Evolutionary conservation across 768 basidiomycete species (phyloP).

Genomic region (Suillus ampliporus): DNA sequence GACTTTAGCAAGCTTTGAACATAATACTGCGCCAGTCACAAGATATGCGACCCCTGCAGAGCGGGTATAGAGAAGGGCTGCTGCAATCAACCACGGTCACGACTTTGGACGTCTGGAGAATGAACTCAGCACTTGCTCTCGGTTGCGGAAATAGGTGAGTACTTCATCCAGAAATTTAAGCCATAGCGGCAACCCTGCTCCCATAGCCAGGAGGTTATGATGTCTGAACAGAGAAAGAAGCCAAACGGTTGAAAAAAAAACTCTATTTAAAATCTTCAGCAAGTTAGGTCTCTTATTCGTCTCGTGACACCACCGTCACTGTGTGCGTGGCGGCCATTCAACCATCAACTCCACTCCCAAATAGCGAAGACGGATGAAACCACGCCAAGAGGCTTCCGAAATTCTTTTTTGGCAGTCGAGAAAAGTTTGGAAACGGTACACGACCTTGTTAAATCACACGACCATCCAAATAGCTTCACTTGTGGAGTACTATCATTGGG

Average conservation of each 20-base stretch:
- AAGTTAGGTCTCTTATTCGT: not conserved
- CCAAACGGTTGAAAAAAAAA: not conserved
- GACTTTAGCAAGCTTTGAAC: slow-evolving; percentile 62
- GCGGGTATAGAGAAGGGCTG: slow-evolving; percentile 59
- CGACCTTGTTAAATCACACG: not conserved
- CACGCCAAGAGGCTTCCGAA: not conserved
- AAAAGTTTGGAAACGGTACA: not conserved
- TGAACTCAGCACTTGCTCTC: not conserved
- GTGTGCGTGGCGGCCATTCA: not conserved
- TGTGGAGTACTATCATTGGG: not conserved
- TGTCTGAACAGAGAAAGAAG: not conserved
- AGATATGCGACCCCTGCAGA: slow-evolving; percentile 70
- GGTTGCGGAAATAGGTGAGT: not conserved
- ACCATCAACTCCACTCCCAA: not conserved
- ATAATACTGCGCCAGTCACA: slow-evolving; percentile 59
- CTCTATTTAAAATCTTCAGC: not conserved
- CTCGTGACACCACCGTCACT: not conserved
- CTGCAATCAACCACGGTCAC: slow-evolving; percentile 57
- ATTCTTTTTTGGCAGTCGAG: not conserved
- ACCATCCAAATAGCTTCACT: not conserved
- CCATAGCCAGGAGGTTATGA: not conserved
- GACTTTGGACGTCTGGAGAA: slow-evolving; percentile 58
- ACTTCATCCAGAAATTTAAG: slow-evolving; percentile 42
- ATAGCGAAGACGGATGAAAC: not conserved
- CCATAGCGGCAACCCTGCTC: slow-evolving; percentile 23